A percentile compares a stretch with the other conserved stretches of the same genome.
These are phyloP conservation scores for Curvularia hawaiiensis DNA, from an alignment of 2,329 filamentous ascomycete genomes.

Conservation along the genomic window DNA sequence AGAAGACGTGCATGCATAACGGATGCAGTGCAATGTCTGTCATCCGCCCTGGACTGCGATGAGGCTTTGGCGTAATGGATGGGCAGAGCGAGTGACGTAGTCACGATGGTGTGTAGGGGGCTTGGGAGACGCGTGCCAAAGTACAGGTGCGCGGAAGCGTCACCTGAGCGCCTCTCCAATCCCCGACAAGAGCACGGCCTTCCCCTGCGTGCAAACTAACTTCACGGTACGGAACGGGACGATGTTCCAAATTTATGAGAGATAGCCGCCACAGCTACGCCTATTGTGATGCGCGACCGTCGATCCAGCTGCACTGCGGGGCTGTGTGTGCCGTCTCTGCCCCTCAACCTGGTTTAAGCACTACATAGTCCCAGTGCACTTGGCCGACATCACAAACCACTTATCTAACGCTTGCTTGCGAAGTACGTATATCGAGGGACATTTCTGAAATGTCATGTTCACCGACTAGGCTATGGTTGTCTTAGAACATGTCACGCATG, in stretches of 20 bases:
- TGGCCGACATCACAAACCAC: not conserved
- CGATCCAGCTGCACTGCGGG: not conserved
- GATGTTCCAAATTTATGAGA: not conserved
- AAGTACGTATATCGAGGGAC: not conserved
- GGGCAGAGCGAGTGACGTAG: not conserved
- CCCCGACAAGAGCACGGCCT: not conserved
- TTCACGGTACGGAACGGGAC: not conserved
- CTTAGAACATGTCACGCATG: conserved; percentile 9
- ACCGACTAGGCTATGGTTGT: conserved; percentile 3
- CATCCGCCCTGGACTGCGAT: not conserved
- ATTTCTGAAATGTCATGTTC: not conserved
- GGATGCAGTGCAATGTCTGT: not conserved
- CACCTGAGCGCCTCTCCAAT: conserved; percentile 1
- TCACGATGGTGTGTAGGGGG: conserved; percentile 2
- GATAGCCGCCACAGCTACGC: not conserved
- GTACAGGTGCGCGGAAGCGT: conserved; percentile 3
- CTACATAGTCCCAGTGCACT: not conserved
- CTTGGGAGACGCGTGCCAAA: not conserved
- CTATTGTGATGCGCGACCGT: not conserved
- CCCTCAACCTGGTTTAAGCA: not conserved
- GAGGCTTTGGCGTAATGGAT: conserved; percentile 3
- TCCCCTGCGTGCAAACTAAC: not conserved
- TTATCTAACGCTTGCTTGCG: not conserved
- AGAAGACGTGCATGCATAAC: conserved; percentile 1
- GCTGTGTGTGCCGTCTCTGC: not conserved